Percentiles rank a stretch among this genome's conserved stretches.
These are phyloP conservation scores for Mycena kentingensis DNA, from an alignment of 768 basidiomycete genomes.

Conservation along the genomic window DNA sequence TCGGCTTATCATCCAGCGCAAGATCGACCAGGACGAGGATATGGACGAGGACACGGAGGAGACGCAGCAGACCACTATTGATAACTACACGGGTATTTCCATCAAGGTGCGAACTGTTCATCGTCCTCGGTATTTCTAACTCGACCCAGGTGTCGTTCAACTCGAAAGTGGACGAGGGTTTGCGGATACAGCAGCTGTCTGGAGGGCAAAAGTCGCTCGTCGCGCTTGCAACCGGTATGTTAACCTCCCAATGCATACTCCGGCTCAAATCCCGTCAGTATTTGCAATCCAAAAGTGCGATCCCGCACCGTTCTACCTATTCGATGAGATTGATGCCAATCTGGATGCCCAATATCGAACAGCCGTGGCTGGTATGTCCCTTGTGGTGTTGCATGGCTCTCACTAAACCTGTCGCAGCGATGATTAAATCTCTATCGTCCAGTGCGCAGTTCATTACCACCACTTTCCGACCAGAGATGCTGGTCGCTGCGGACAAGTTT, in stretches of 20 bases:
- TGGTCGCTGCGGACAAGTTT: slow-evolving; percentile 93
- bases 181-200: slow-evolving; percentile 94
- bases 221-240: slow-evolving; percentile 84
- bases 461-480: slow-evolving; percentile 97
- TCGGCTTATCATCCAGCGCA: slow-evolving; percentile 86
- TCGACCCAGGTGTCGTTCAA: slow-evolving; percentile 88
- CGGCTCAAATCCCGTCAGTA: slow-evolving; percentile 48
- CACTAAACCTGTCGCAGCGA: slow-evolving; percentile 49
- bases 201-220: slow-evolving; percentile 98
- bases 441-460: slow-evolving; percentile 97
- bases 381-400: not conserved
- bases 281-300: slow-evolving; percentile 99
- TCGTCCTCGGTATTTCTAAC: not conserved
- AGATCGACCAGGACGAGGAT: slow-evolving; percentile 86
- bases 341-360: slow-evolving; percentile 97
- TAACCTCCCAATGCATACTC: not conserved
- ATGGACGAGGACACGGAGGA: slow-evolving; percentile 73
- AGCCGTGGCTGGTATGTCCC: slow-evolving; percentile 79
- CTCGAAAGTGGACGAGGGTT: slow-evolving; percentile 94
- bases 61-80: slow-evolving; percentile 73
- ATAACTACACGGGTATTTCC: slow-evolving; percentile 95
- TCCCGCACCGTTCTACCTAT: slow-evolving; percentile 98
- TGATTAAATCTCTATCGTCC: slow-evolving; percentile 89
- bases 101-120: slow-evolving; percentile 67
- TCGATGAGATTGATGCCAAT: slow-evolving; percentile 99